A percentile compares a stretch with the other conserved stretches of the same genome.
Conservation (phyloP, 2,329 filamentous ascomycete genomes). For the Epichloe baconii region DNA sequence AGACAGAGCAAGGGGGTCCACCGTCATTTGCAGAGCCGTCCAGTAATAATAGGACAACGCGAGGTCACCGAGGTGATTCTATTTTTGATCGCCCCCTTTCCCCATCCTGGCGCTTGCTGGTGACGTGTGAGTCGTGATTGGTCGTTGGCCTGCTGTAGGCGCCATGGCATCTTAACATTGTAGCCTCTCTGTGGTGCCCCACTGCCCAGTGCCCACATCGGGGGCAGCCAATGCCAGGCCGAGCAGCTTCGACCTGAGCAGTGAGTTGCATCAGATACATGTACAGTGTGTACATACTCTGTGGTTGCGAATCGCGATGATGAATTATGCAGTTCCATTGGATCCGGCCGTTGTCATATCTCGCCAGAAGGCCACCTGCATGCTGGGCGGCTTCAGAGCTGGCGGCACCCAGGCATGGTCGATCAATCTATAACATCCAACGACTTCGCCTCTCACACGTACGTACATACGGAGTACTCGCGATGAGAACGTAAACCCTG, state of each 20-base stretch:
- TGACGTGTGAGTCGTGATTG: slow-evolving; percentile 2
- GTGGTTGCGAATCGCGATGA: slow-evolving; percentile 10
- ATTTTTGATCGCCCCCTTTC: not conserved
- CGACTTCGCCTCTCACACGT: not conserved
- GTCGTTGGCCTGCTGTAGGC: slow-evolving; percentile 1
- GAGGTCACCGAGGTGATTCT: not conserved
- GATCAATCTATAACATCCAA: slow-evolving; percentile 1
- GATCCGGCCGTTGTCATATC: not conserved
- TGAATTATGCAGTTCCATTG: slow-evolving; percentile 2
- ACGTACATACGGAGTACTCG: not conserved
- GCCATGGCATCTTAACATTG: not conserved
- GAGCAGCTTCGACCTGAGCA: not conserved
- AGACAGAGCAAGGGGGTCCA: too few species aligned
- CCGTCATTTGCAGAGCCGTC: too few species aligned
- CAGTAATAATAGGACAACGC: too few species aligned
- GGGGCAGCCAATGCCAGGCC: slow-evolving; percentile 2
- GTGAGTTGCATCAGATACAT: not conserved
- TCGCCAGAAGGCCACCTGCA: not conserved
- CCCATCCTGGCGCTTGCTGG: not conserved
- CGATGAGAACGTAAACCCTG: not conserved
- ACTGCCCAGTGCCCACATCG: too few species aligned
- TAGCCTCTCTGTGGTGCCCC: not conserved
- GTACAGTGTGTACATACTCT: not conserved
- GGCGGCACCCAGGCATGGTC: not conserved
- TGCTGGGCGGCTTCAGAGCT: not conserved